Percentiles rank a stretch among this genome's conserved stretches.
phyloP scores from a whole-genome alignment of 371 early-diverging fungal genomes.

The Smittium culicis region DNA sequence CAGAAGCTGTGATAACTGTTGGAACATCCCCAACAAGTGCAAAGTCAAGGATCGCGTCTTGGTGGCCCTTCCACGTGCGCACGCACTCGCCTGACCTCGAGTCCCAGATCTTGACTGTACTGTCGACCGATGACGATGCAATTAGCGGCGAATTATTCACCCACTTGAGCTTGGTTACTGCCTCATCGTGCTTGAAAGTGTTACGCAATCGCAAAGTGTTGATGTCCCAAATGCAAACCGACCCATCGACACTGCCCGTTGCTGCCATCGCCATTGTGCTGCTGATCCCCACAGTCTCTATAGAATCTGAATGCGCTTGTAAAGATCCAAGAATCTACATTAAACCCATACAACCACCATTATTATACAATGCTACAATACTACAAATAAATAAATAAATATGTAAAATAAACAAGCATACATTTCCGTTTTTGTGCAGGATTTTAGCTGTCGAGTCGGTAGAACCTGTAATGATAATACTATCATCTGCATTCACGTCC shows the following conservation, averaged over 20 bases:
- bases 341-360: background rate
- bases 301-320: slow-evolving; percentile 68
- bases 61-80: slow-evolving; percentile 71
- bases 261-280: slow-evolving; percentile 66
- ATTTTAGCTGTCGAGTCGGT: slow-evolving; percentile 62
- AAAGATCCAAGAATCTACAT: slow-evolving; percentile 20
- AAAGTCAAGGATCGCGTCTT: slow-evolving; percentile 71
- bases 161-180: slow-evolving; percentile 81
- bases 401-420: slow-evolving; percentile 7
- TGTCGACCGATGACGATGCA: slow-evolving; percentile 75
- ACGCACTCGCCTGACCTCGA: slow-evolving; percentile 80
- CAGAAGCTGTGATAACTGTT: slow-evolving; percentile 30
- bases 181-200: slow-evolving; percentile 77
- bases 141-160: slow-evolving; percentile 82
- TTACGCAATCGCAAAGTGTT: slow-evolving; percentile 45
- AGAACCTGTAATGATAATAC: slow-evolving; percentile 66
- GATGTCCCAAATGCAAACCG: slow-evolving; percentile 69
- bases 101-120: slow-evolving; percentile 85
- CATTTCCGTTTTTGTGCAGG: slow-evolving; percentile 28
- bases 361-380: background rate
- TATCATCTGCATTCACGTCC: slow-evolving; percentile 56
- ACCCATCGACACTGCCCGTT: slow-evolving; percentile 90
- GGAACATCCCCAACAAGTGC: slow-evolving; percentile 58
- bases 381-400: background rate
- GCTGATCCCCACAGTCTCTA: slow-evolving; percentile 72